Evolutionary conservation across 352 stramenopile genomes (phyloP).

Genomic region (Halophytophthora batemanensis): DNA sequence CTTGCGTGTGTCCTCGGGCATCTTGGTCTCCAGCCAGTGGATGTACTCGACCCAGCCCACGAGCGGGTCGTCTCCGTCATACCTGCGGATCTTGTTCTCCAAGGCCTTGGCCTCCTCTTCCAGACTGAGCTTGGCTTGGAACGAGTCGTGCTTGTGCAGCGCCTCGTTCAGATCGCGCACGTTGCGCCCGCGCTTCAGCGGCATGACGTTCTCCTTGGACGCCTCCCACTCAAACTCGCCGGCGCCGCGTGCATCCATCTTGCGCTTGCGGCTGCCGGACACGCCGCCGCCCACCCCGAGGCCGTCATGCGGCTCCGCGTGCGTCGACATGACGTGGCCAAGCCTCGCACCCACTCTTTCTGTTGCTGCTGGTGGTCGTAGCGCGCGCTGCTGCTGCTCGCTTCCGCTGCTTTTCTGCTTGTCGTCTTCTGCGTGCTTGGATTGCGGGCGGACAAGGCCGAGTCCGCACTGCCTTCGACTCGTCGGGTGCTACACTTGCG

Average conservation of each 20-base stretch:
- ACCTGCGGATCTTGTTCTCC: slow-evolving; percentile 43
- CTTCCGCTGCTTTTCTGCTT: slow-evolving; percentile 2
- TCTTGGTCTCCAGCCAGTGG: slow-evolving; percentile 75
- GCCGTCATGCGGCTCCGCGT: slow-evolving; percentile 10
- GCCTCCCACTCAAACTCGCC: slow-evolving; percentile 77
- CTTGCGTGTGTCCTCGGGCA: slow-evolving; percentile 81
- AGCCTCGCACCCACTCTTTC: too few relatives aligned
- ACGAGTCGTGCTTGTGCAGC: slow-evolving; percentile 58
- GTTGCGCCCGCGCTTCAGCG: slow-evolving; percentile 74
- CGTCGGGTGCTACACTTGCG: slow-evolving; percentile 26
- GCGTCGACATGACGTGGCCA: slow-evolving; percentile 1
- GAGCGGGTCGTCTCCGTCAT: slow-evolving; percentile 66
- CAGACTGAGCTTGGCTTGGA: slow-evolving; percentile 55
- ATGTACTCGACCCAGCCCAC: slow-evolving; percentile 70
- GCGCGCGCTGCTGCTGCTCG: background rate
- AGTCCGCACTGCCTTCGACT: slow-evolving; percentile 18
- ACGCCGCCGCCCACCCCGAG: background rate
- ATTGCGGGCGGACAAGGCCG: background rate
- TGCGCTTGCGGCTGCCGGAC: slow-evolving; percentile 27
- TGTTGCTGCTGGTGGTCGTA: slow-evolving; percentile 3
- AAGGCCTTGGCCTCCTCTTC: slow-evolving; percentile 51
- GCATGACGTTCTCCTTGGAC: slow-evolving; percentile 88
- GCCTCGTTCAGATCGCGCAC: slow-evolving; percentile 76
- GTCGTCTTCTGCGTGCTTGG: background rate
- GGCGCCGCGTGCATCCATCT: slow-evolving; percentile 10